Base-by-base conservation (phyloP, 345 rosid genomes). In the Eucalyptus regnans region DNA sequence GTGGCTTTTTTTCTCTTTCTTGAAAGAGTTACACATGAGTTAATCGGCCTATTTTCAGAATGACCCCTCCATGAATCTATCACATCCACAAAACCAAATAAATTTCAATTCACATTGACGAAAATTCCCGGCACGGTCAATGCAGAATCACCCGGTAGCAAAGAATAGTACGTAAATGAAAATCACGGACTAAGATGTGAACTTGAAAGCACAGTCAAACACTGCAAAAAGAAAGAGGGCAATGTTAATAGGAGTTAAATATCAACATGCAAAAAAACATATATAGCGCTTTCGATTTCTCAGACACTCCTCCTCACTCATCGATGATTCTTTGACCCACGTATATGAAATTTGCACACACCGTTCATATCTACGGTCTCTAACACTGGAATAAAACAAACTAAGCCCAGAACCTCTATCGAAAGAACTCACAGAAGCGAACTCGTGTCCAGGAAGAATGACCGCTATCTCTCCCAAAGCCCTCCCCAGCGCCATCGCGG, bases 391-490 rank as follows among this genome's bases (percentile, higher is more conserved):
- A 1, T 41, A 76, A 76, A 76, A 64, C 29, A 64, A 88, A 52
- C 14, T 88, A 17, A 88, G 41, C 11, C 8, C 18, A 37, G 86
- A 90, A 79, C 33, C 20, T 23, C 27, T 15, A 87, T 52, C 9
- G 76, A 51, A 88, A 86, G 49, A 87, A 95, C 99, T 94, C 90
- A 96, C 97, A 88, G 98, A 96, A 87, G 99, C 96, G 92, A 96
- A 96, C 68, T 90, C 91, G 89, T 96, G 97, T 5, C 96, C 97
- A 71, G 97, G 98, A 89, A 95, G 95, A 90, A 93, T 43, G 54
- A 20, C 87, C 22, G 91, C 93, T 20, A 97, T 90, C 92, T 91
- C 90, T 31, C 88, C 87, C 86, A 96, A 93, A 87, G 89, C 91
- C 27, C 88, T 87, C 14, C 92, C 94, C 50, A 95, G 86, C 3